Base-by-base conservation (phyloP, 176 grass and related monocot genomes). In the Aegilops umbellulata region DNA sequence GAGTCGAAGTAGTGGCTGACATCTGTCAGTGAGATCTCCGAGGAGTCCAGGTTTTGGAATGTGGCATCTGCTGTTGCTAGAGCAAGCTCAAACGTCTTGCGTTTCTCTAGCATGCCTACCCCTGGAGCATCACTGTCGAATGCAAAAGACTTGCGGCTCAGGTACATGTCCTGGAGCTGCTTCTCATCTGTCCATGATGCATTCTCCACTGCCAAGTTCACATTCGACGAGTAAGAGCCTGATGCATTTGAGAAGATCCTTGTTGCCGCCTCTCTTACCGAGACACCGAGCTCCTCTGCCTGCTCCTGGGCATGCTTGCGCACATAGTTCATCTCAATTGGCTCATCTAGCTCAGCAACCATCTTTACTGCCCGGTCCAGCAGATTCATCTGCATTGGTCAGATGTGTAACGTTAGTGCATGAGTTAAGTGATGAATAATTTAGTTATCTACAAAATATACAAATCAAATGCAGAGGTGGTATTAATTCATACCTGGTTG, bases 1-100 rank as follows among this genome's bases (percentile, higher is more conserved):
- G 97, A 99, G 60, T 99, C 97, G 29, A 99, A 99, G 83, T 99
- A 99, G 89, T 99, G 97, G 94, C 97, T 99, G 63, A 99, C 97
- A 63, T 99, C 97, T n/a, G 97, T 99, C 23, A 99, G 79, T 4
- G 97, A 99, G 79, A 99, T 99, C 90, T 99, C 97, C 3, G 97
- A 99, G 0, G 97, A 99, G 81, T 99, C 97, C 29, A 99, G 89
- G 90, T 99, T 99, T 67, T 99, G 97, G 88, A 99, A 99, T 35
- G 97, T 99, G 79, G 97, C 94, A 19, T 96, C 97, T 7, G 97
- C 97, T 7, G 97, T 96, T 65, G 90, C 86, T 77, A 99, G 90
- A 53, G 94, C 94, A 64, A 96, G 91, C 85, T 99, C 97, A 68
- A 99, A 99, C 10, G 91, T 89, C 78, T 87, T 91, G 19, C 97